Evolutionary conservation across 495 filamentous ascomycete species (phyloP).

Genomic region (Neurospora sp.): DNA sequence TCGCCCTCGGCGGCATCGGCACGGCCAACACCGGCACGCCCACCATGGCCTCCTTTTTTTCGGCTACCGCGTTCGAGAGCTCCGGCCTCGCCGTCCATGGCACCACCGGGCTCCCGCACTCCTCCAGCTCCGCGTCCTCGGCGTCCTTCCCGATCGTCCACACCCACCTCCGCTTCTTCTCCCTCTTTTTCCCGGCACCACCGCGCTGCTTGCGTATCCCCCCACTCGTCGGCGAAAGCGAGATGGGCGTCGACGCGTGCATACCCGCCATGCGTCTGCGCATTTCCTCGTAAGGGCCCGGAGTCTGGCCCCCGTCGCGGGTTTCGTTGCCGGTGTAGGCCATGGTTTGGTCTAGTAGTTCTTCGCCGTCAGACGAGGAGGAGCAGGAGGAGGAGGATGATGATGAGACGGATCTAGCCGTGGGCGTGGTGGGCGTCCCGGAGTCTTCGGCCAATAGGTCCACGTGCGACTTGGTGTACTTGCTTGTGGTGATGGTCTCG

Average conservation of each 20-base stretch:
- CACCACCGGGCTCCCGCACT: conserved; percentile 26
- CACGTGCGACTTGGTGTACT: conserved; percentile 45
- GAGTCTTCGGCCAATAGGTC: conserved; percentile 42
- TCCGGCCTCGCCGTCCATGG: too few relatives aligned
- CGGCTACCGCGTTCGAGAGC: not conserved
- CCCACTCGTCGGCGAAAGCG: conserved; percentile 22
- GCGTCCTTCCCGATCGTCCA: conserved; percentile 41
- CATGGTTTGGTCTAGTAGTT: conserved; percentile 35
- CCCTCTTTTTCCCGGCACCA: conserved; percentile 22
- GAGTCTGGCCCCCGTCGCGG: conserved; percentile 44
- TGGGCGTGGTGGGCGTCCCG: conserved; percentile 35
- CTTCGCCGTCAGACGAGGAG: conserved; percentile 14
- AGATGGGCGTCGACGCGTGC: conserved; percentile 21
- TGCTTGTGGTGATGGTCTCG: conserved; percentile 45
- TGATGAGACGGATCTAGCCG: not conserved
- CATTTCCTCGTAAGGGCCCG: conserved; percentile 49
- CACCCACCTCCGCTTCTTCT: conserved; percentile 43
- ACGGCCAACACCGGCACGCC: conserved; percentile 14
- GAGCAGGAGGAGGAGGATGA: conserved; percentile 13
- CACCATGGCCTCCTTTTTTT: not conserved
- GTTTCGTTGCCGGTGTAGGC: conserved; percentile 38
- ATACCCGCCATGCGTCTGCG: conserved; percentile 39
- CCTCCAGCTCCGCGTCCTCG: conserved; percentile 31
- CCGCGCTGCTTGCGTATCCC: conserved; percentile 24
- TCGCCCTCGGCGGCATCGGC: not conserved